Conservation (phyloP, 73 alveolate species). For the Tetrahymena malaccensis region DNA sequence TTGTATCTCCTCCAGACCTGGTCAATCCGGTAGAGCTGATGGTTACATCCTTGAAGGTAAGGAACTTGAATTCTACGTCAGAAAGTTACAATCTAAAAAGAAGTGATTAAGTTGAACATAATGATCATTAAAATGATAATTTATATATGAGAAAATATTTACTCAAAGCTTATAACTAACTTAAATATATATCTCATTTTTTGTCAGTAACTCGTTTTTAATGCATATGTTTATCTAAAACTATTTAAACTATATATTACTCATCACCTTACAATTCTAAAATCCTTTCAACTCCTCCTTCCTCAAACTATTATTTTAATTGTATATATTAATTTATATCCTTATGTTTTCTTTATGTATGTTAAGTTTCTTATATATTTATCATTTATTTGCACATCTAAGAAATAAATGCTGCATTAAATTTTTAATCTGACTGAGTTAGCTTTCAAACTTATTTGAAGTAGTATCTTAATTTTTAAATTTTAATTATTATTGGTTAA, state of each 20-base stretch:
- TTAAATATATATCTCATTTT: background rate
- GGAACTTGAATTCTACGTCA: conserved; percentile 87
- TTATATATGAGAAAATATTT: background rate
- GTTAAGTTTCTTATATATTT: background rate
- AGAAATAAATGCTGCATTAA: no score
- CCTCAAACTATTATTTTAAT: background rate
- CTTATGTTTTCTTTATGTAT: background rate
- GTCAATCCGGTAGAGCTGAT: conserved; percentile 97
- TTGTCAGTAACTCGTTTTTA: background rate
- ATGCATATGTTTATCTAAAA: background rate
- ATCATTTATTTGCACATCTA: background rate
- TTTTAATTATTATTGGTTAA: no score
- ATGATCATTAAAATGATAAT: background rate
- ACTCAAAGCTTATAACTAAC: background rate
- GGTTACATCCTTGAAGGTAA: conserved; percentile 97
- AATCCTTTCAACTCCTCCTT: background rate
- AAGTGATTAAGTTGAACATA: background rate
- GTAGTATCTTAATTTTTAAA: no score
- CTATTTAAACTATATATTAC: background rate
- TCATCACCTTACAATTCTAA: background rate
- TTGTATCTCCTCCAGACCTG: conserved; percentile 96
- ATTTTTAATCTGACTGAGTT: no score
- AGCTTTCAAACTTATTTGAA: no score
- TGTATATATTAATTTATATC: background rate
- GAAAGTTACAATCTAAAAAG: conserved; percentile 61